Percentiles rank a stretch among this genome's conserved stretches.
phyloP scores from a whole-genome alignment of 1,139 yeast species.

The Taphrina flavorubra region DNA sequence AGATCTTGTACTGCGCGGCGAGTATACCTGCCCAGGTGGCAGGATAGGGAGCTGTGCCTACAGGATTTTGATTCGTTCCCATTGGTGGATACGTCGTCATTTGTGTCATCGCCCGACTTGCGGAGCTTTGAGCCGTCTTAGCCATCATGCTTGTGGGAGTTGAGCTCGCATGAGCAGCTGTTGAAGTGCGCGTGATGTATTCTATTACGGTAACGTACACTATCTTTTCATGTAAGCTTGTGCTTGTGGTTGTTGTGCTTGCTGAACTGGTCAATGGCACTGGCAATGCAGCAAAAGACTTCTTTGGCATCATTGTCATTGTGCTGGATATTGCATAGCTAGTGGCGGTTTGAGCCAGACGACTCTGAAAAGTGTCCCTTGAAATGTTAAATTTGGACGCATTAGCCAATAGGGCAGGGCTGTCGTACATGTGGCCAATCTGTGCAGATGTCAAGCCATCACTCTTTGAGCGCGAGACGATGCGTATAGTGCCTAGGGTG shows the following conservation, averaged over 20 bases:
- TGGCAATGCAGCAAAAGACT: no score
- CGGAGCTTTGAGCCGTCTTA: background rate
- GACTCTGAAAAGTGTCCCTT: no score
- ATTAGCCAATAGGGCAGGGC: background rate
- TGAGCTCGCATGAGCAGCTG: background rate
- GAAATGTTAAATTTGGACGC: background rate
- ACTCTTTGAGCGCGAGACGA: background rate
- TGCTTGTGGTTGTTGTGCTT: background rate
- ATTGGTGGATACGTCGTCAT: no score
- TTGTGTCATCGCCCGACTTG: no score
- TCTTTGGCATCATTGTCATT: no score
- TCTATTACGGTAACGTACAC: conserved; percentile 1
- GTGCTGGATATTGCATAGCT: no score
- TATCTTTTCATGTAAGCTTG: background rate
- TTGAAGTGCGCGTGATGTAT: background rate
- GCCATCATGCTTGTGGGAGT: background rate
- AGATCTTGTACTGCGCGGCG: no score
- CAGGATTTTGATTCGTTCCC: no score
- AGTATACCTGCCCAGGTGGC: no score
- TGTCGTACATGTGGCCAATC: background rate
- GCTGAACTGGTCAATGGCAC: background rate
- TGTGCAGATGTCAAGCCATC: background rate
- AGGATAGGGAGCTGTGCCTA: no score
- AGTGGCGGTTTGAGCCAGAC: no score
- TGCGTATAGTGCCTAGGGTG: background rate